Percentiles rank a stretch among this genome's conserved stretches.
These are phyloP conservation scores for Pyrenula massariospora DNA, from an alignment of 495 filamentous ascomycete genomes.

Conservation along the genomic window DNA sequence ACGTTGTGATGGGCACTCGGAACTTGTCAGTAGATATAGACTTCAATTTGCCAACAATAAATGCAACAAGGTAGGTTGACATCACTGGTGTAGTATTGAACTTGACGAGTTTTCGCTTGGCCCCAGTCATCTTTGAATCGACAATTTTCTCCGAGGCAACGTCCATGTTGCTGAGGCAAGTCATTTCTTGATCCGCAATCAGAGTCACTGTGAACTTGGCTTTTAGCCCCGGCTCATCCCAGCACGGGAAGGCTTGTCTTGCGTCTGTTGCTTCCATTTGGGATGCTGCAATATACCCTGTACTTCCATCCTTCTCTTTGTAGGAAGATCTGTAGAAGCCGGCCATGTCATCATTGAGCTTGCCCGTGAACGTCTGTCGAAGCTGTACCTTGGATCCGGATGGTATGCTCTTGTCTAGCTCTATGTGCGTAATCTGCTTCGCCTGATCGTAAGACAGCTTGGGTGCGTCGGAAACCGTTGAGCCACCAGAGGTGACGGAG, in stretches of 20 bases:
- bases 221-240: conserved; percentile 61
- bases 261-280: conserved; percentile 61
- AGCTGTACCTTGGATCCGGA: conserved; percentile 49
- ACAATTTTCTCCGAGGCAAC: conserved; percentile 44
- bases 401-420: conserved; percentile 43
- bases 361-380: conserved; percentile 48
- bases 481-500: conserved; percentile 39
- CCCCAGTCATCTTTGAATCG: conserved; percentile 30
- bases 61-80: conserved; percentile 60
- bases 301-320: conserved; percentile 40
- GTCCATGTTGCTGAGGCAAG: conserved; percentile 62
- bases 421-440: conserved; percentile 46
- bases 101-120: conserved; percentile 50
- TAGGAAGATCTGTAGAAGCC: conserved; percentile 60
- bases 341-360: conserved; percentile 56
- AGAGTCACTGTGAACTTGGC: conserved; percentile 55
- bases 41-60: conserved; percentile 57
- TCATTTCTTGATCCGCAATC: conserved; percentile 48
- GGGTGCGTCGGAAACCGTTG: conserved; percentile 37
- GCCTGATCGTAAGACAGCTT: conserved; percentile 44
- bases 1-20: conserved; percentile 54
- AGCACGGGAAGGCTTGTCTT: conserved; percentile 56
- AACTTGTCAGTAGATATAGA: conserved; percentile 52
- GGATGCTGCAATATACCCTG: conserved; percentile 49
- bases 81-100: conserved; percentile 56